Percentiles rank a stretch among this genome's conserved stretches.
phyloP scores from a whole-genome alignment of 352 stramenopile species.

The Globisporangium alternatum region DNA sequence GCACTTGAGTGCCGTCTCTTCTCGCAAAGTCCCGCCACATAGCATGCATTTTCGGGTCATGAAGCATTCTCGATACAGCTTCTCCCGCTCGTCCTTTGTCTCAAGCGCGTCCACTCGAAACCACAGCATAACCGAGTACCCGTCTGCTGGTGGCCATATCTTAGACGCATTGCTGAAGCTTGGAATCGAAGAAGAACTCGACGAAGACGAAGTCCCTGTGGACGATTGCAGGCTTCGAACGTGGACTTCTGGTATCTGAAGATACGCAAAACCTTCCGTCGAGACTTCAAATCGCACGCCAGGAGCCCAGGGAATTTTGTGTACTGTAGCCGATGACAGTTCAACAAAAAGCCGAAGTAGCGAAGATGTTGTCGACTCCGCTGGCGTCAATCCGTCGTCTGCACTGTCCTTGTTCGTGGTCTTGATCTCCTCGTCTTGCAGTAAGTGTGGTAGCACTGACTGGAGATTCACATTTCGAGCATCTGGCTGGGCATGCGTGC shows the following conservation, averaged over 20 bases:
- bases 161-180: conserved; percentile 40
- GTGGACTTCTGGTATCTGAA: conserved; percentile 66
- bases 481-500: not conserved
- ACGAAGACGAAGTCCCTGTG: conserved; percentile 8
- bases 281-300: conserved; percentile 49
- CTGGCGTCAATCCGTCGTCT: not conserved
- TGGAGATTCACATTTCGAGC: not conserved
- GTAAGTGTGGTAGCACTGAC: not conserved
- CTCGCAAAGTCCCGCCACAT: conserved; percentile 38
- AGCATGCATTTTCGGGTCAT: conserved; percentile 59
- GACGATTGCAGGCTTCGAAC: conserved; percentile 19
- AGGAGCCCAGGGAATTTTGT: not conserved
- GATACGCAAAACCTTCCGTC: conserved; percentile 55
- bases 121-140: conserved; percentile 64
- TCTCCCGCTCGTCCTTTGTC: conserved; percentile 58
- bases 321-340: not conserved
- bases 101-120: conserved; percentile 59
- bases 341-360: conserved; percentile 16
- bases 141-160: conserved; percentile 58
- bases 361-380: not conserved
- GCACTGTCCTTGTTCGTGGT: not conserved
- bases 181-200: conserved; percentile 26
- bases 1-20: conserved; percentile 64
- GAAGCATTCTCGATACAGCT: conserved; percentile 56
- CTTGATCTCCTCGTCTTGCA: not conserved